phyloP scores from a whole-genome alignment of 1,284 basidiomycete genomes.

The Pterula multifida region DNA sequence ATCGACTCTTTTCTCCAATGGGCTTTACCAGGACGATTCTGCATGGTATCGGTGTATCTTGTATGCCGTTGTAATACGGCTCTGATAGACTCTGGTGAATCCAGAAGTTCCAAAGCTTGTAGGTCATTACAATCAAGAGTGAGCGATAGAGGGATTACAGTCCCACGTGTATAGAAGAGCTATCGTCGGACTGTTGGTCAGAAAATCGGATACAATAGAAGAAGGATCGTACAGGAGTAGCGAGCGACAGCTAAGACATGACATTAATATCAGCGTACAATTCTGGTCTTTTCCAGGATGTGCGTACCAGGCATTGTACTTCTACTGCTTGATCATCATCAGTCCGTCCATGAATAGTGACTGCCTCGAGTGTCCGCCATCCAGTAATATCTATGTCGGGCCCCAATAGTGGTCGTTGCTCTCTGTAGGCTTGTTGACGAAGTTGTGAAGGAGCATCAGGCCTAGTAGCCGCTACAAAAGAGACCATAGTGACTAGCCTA shows the following conservation, averaged over 20 bases:
- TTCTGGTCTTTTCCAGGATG: background rate
- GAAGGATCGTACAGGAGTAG: background rate
- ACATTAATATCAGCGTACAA: background rate
- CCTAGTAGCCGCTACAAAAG: background rate
- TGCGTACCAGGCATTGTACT: background rate
- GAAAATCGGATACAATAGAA: background rate
- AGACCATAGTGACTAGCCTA: background rate
- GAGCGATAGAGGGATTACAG: background rate
- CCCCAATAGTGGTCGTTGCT: background rate
- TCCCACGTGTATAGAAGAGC: background rate
- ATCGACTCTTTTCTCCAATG: background rate
- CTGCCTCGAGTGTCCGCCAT: background rate
- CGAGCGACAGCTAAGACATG: background rate
- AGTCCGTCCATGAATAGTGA: background rate
- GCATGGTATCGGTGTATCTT: background rate
- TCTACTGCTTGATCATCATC: background rate
- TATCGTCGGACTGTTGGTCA: background rate
- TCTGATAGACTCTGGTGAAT: background rate
- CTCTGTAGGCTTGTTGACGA: background rate
- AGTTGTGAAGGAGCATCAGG: background rate
- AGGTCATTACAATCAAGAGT: background rate
- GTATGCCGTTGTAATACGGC: background rate
- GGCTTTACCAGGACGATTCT: background rate
- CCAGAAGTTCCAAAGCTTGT: background rate
- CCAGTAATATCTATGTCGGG: background rate